phyloP scores from a whole-genome alignment of 2,329 filamentous ascomycete genomes.

The Macroventuria anomochaeta region DNA sequence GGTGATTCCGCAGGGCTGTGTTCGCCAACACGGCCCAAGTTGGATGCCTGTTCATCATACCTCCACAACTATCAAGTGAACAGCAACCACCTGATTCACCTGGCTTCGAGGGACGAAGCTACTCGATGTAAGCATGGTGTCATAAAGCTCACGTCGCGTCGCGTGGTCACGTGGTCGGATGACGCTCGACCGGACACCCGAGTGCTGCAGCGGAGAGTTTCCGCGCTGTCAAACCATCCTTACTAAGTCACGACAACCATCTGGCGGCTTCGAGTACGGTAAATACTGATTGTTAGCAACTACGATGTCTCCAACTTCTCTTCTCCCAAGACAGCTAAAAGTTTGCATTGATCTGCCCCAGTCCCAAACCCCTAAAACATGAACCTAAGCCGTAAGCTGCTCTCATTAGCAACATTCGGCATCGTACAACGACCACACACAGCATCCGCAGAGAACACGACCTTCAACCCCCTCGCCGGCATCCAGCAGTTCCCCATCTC shows the following conservation, averaged over 20 bases:
- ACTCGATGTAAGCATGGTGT: neutral
- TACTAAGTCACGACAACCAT: constrained; percentile 22
- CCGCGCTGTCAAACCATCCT: constrained; percentile 27
- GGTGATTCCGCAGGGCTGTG: constrained; percentile 3
- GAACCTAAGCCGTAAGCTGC: constrained; percentile 22
- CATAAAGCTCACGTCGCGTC: neutral
- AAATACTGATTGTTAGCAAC: constrained; percentile 15
- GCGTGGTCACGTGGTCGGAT: constrained; percentile 17
- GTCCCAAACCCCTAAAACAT: constrained; percentile 15
- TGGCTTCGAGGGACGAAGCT: neutral
- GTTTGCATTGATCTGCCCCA: neutral
- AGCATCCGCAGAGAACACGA: constrained; percentile 27
- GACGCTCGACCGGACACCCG: neutral
- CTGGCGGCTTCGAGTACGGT: constrained; percentile 1
- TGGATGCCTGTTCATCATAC: neutral
- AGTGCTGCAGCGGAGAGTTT: constrained; percentile 25
- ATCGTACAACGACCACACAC: constrained; percentile 10
- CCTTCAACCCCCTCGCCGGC: constrained; percentile 32
- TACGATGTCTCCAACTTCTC: constrained; percentile 12
- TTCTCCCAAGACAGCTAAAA: constrained; percentile 3
- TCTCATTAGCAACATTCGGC: constrained; percentile 22
- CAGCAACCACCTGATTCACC: too few species aligned
- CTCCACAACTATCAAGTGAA: neutral
- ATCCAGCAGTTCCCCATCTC: constrained; percentile 39
- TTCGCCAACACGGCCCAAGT: neutral